Base-by-base conservation (phyloP, 352 stramenopile genomes). In the Globisporangium carolinianum region DNA sequence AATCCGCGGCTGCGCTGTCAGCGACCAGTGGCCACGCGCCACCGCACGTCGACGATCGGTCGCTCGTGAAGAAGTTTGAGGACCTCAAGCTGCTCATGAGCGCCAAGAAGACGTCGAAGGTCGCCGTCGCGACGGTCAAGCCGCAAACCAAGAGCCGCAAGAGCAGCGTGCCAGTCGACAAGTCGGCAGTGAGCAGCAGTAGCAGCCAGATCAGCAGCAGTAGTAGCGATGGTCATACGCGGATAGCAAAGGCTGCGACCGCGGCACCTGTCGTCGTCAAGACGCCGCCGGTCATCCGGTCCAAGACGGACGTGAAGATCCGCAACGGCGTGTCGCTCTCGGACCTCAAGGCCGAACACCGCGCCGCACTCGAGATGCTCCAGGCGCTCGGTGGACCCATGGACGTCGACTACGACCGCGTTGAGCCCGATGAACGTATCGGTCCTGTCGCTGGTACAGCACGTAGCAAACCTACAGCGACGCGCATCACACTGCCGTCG, bases 261-360 rank as follows among this genome's bases (percentile, higher is more conserved):
- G 11, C 39, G 11, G 1, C 7, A 3, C 54, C 60, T 24, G 45
- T 65, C 12, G 46, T 65, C 36, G 14, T 58, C 17, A 63, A 55
- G 24, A 58, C 43, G 5, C 39, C 48, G 36, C 55, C 50, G 12
- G 49, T 62, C 7, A 43, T 43, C 53, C 66, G 46, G 50, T 68
- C 56, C 41, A 72, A 67, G 60, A 66, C 72, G 51, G 72, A 79
- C n/a, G 49, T 74, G 47, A 79, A 71, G 41, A 50, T 60, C 17
- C 65, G 63, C 43, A 80, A 64, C 17, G 76, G 79, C 8, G 66
- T 87, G 14, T 91, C 84, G 11, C 67, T 94, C 24, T 76, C 79
- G 4, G 79, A 87, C 57, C 57, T 94, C 1, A 88, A 86, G 56
- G 69, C 86, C 15, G 84, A 94, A 35, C 84, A 94, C 58, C 78